A percentile compares a stretch with the other conserved stretches of the same genome.
Conservation (phyloP, 108 stramenopile species). For the Cyclotella sp. region DNA sequence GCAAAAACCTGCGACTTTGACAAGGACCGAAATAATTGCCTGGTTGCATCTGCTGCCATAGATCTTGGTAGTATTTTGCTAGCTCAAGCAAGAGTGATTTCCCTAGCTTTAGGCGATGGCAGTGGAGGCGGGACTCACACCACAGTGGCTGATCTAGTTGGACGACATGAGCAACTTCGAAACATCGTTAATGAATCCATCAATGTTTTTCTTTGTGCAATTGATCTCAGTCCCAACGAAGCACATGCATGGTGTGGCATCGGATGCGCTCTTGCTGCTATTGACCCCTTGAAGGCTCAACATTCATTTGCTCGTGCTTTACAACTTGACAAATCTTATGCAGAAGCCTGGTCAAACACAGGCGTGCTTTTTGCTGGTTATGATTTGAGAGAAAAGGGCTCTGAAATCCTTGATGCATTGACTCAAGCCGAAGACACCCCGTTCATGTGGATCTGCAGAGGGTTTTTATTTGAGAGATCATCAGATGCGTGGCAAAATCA, state of each 20-base stretch:
- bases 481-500: slow-evolving; percentile 41
- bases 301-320: slow-evolving; percentile 72
- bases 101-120: slow-evolving; percentile 32
- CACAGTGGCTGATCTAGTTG: slow-evolving; percentile 27
- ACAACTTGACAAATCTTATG: slow-evolving; percentile 60
- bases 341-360: slow-evolving; percentile 75
- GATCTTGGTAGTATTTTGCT: slow-evolving; percentile 71
- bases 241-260: slow-evolving; percentile 78
- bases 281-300: slow-evolving; percentile 69
- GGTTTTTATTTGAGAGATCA: slow-evolving; percentile 62
- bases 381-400: slow-evolving; percentile 39
- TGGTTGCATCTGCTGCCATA: slow-evolving; percentile 50
- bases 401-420: slow-evolving; percentile 58
- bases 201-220: slow-evolving; percentile 38
- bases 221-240: slow-evolving; percentile 50
- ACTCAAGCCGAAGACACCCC: slow-evolving; percentile 80
- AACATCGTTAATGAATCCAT: slow-evolving; percentile 34
- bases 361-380: slow-evolving; percentile 65
- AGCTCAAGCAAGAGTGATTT: slow-evolving; percentile 61
- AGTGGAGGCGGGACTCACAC: slow-evolving; percentile 32
- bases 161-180: slow-evolving; percentile 34
- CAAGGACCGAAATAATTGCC: slow-evolving; percentile 35
- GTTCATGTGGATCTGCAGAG: slow-evolving; percentile 85
- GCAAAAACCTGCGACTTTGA: slow-evolving; percentile 16
- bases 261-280: slow-evolving; percentile 55